Base-by-base conservation (phyloP, 2,329 filamentous ascomycete species). In the Lachnum nothofagi region DNA sequence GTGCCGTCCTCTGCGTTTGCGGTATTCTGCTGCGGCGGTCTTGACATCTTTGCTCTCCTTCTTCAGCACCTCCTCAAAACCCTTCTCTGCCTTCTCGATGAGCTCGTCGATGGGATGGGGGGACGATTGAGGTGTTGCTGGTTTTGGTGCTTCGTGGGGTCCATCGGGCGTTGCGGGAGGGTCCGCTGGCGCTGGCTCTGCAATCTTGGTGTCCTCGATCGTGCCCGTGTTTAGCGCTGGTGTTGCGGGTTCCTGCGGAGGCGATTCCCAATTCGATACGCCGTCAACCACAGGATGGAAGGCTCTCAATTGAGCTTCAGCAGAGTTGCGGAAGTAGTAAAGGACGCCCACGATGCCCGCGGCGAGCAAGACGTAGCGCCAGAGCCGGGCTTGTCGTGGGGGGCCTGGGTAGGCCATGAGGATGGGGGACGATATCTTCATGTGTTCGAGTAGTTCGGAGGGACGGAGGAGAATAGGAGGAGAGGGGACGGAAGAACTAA, bases 1-100 rank as follows among this genome's bases (percentile, higher is more conserved):
- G 53, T 83, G 79, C 12, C 80, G 70, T 9, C 78, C 79, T 46
- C 80, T 70, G 44, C 74, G 70, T 33, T 68, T 59, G 44, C 80
- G 73, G 61, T 84, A 85, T 16, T 70, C 70, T 6, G 65, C 62
- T 5, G 76, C 74, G 1, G 75, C 72, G 19, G 68, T 60, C 5
- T 64, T 59, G 31, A 79, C 64, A 6, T 68, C 70, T 19, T 63
- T 65, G 2, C 70, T 67, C 46, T 70, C 66, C 55, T 68, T 70
- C 19, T 60, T 54, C 31, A 75, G 53, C 14, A 72, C 45, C 10
- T 60, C 59, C 2, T 67, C 60, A 49, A 73, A 73, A 7, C 56
- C 58, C 10, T 61, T 60, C 5, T 70, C 64, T 37, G 72, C 70
- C 1, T 63, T 60, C 31, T 62, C 57, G 34, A 76, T 69, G 8